Evolutionary conservation across 139 green algal genomes (phyloP), one percentile per base, ranked within the genome.

Genomic region (Raphidocelis subcapitata): DNA sequence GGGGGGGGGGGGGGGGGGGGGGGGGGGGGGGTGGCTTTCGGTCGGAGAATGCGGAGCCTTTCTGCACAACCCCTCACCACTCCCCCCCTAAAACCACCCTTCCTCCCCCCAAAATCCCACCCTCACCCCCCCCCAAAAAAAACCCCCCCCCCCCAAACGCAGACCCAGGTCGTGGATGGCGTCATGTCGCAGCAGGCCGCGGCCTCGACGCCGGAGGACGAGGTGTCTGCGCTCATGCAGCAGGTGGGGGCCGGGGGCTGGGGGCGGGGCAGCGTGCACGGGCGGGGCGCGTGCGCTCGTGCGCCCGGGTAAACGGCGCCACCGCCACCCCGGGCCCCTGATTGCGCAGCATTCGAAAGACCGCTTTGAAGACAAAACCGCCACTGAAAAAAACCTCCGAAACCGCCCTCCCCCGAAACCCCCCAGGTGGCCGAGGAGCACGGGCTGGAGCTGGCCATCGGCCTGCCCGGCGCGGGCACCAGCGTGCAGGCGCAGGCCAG

Each of bases 381-480:
- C n/a, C n/a, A n/a, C n/a, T n/a, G n/a, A n/a, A n/a, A n/a, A n/a
- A n/a, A n/a, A n/a, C n/a, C n/a, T n/a, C n/a, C n/a, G n/a, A n/a
- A n/a, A n/a, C n/a, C n/a, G n/a, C n/a, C n/a, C n/a, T n/a, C n/a
- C n/a, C n/a, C n/a, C n/a, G n/a, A n/a, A n/a, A n/a, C n/a, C n/a
- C n/a, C n/a, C n/a, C n/a, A n/a, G n/a, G 86, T 96, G 36, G 92
- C 94, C 16, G 92, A 98, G 15, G 91, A 98, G 78, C 94, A 98
- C 79, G 87, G 86, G 3, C 62, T 98, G 79, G 94, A 98, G 74
- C 63, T 92, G 32, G 47, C 69, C 35, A 73, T 89, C 46, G 78
- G 74, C 26, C 67, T 97, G 81, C 90, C 92, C 2, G 64, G 60
- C 2, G 90, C 91, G 3, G 79, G 61, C 1, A 84, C 76, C 16